A percentile compares a stretch with the other conserved stretches of the same genome.
Conservation (phyloP, 192 early-diverging fungal genomes). For the Borealophlyctis nickersoniae region DNA sequence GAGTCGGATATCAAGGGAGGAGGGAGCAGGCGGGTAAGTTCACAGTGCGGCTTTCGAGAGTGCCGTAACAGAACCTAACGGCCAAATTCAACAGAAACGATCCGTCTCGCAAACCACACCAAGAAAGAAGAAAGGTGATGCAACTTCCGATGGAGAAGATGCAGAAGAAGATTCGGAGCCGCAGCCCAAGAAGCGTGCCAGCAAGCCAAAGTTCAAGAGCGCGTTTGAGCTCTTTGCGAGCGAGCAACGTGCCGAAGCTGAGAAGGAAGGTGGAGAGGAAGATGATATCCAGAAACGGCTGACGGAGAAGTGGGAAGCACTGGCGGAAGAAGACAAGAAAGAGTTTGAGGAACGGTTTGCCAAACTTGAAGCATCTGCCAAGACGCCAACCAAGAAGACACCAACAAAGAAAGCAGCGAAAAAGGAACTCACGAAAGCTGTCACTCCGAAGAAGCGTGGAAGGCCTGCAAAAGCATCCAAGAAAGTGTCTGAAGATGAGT, state of each 20-base stretch:
- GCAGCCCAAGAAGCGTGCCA: conserved; percentile 10
- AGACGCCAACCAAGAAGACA: too few species aligned
- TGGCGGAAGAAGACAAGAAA: conserved; percentile 13
- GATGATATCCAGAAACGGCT: conserved; percentile 8
- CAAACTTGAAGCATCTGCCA: too few species aligned
- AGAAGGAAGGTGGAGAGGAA: conserved; percentile 2
- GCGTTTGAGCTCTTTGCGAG: conserved; percentile 17
- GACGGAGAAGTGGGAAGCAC: conserved; percentile 6
- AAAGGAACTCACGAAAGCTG: too few species aligned
- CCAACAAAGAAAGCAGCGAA: too few species aligned
- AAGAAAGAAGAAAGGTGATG: conserved; percentile 1
- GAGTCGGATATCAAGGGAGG: conserved; percentile 6
- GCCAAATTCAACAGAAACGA: neutral
- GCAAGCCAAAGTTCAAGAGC: conserved; percentile 15
- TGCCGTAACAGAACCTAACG: neutral
- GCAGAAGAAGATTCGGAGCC: neutral
- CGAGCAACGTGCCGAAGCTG: conserved; percentile 7
- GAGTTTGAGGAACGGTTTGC: conserved; percentile 19
- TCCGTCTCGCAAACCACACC: neutral
- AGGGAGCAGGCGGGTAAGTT: neutral
- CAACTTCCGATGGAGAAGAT: conserved; percentile 3
- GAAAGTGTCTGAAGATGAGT: too few species aligned
- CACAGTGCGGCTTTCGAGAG: neutral
- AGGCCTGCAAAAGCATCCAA: too few species aligned
- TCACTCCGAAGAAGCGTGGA: too few species aligned